Evolutionary conservation across 805 yeast species (phyloP), one percentile per base, ranked within the genome.

Genomic region (Ogataea nonfermentans): DNA sequence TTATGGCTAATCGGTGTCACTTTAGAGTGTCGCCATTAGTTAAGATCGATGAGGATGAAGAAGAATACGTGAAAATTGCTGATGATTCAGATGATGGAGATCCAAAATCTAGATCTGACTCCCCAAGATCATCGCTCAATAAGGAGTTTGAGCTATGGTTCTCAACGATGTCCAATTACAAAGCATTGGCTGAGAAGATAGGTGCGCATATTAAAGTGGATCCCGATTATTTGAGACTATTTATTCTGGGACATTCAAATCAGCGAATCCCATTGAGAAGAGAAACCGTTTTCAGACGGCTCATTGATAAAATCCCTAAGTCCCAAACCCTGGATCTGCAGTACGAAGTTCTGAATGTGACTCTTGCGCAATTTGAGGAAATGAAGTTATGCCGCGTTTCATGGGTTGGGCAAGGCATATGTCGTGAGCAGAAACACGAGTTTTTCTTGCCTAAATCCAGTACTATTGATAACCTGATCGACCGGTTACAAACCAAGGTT

Each of bases 301-400:
- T 68, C 8, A 66, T 75, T 47, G 65, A 68, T 5, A 68, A 66
- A 48, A 67, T 69, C 26, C 68, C 77, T 2, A 72, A 70, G 15
- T 65, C 73, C 6, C 73, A 70, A 29, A 57, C 66, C 4, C 34
- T 61, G 30, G 55, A 53, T 6, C 74, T 91, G 42, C 81, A 81
- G 48, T 91, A 84, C 57, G 96, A 91, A 55, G 63, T 83, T 1
- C 70, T 93, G 53, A 84, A 79, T 32, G 79, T 89, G 30, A 78
- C 90, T 2, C 66, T 91, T 38, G 72, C 68, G 24, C 95, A 88
- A 46, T 74, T 83, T 52, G 99, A 93, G 61, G 79, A 74, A 46
- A 74, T 87, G 79, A 76, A 77, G 43, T 62, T 78, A 4, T 63
- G 90, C 29, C 77, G 71, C 37, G 68, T 91, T 14, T 71, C 71